Evolutionary conservation across 768 basidiomycete genomes (phyloP), one percentile per base, ranked within the genome.

Genomic region (Termitomyces sp.): DNA sequence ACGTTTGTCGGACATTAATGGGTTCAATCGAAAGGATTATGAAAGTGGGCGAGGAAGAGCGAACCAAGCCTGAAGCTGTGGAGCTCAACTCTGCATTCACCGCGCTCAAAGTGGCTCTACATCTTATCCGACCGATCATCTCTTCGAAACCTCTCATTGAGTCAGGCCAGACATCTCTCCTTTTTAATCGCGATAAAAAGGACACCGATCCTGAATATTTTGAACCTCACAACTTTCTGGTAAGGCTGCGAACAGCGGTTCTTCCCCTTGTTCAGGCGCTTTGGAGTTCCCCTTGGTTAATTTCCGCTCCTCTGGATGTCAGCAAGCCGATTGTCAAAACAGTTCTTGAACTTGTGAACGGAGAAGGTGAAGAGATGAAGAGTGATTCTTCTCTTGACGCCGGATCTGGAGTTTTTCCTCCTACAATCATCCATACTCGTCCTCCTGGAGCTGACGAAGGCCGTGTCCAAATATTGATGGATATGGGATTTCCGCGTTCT

Each of bases 401-500:
- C 59, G 46, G 63, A 24, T 52, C 26, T 36, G 57, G 68, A 36
- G 57, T 58, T 26, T 13, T 58, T 43, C 52, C 65, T 18, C 63
- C 72, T 31, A 57, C 64, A 24, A 64, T 71, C 36, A 64, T 62
- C 26, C 61, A 69, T 41, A 66, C 72, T 22, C 74, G 71, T 24
- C 69, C 68, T 59, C 71, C 77, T 59, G 84, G 79, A 13, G 82
- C 88, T 0, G 90, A 93, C 67, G 92, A 94, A 68, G 79, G 78
- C 46, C 83, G 88, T 36, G 84, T 98, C 53, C 82, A 83, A 51
- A 89, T 93, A 64, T 77, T 98, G 55, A 87, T 84, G 10, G 97
- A 98, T 65, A 98, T 99, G 97, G 97, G 97, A 46, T 99, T 98
- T 76, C 85, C 89, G 36, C 85, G 94, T n/a, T 81, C 84, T 42